Conservation (phyloP, 2,329 filamentous ascomycete species). For the Fusarium gaditjirri region DNA sequence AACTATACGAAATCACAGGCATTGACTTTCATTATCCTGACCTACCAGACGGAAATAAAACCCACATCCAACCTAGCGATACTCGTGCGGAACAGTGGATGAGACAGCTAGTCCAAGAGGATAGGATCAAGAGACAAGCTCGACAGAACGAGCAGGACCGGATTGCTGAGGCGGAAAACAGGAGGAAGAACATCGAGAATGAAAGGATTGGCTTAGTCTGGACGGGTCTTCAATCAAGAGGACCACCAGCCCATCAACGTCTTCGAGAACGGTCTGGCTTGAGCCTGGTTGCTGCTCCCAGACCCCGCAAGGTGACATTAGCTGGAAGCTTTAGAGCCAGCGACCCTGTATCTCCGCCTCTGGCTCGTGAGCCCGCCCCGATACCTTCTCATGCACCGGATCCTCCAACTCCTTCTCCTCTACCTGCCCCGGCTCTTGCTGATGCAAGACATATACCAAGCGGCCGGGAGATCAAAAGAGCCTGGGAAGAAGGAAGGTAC, state of each 20-base stretch:
- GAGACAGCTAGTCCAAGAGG: conserved; percentile 8
- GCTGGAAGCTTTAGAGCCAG: not conserved
- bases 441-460: not conserved
- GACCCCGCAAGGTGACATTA: not conserved
- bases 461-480: not conserved
- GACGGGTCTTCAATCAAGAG: not conserved
- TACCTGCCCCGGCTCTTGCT: not conserved
- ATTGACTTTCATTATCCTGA: not conserved
- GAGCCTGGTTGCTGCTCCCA: not conserved
- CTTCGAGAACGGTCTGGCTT: not conserved
- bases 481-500: not conserved
- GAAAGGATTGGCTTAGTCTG: not conserved
- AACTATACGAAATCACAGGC: not conserved
- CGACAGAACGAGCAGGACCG: not conserved
- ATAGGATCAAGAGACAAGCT: not conserved
- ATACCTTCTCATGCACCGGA: not conserved
- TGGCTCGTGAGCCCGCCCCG: not conserved
- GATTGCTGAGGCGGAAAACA: not conserved
- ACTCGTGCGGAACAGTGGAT: conserved; percentile 18
- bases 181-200: not conserved
- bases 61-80: not conserved
- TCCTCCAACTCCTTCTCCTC: not conserved
- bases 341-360: not conserved
- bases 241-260: not conserved
- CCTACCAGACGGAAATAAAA: not conserved